Evolutionary conservation across 768 basidiomycete species (phyloP).

Genomic region (Cystobasidium onofrii): DNA sequence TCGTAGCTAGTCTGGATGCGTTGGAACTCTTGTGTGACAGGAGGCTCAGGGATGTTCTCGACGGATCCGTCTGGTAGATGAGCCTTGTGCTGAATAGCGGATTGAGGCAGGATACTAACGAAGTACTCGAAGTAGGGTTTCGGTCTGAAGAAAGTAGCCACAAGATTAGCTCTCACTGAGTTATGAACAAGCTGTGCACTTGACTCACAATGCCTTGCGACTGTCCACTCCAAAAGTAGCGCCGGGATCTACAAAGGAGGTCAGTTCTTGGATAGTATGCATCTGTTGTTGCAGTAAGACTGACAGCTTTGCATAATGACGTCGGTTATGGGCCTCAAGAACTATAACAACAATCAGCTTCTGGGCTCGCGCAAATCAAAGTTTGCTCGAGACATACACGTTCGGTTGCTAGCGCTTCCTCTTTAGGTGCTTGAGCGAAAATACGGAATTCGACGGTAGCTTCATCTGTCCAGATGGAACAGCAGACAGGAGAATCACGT

Average conservation of each 20-base stretch:
- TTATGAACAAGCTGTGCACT: background rate
- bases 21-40: background rate
- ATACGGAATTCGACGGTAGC: conserved; percentile 1
- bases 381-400: background rate
- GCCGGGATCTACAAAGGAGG: background rate
- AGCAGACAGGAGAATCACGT: background rate
- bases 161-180: background rate
- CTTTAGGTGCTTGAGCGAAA: conserved; percentile 1
- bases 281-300: background rate
- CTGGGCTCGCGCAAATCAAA: background rate
- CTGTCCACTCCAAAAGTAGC: background rate
- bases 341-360: background rate
- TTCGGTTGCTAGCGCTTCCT: background rate
- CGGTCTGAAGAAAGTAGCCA: background rate
- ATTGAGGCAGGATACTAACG: background rate
- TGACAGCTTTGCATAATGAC: conserved; percentile 8
- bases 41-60: background rate
- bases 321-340: background rate
- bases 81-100: background rate
- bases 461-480: background rate
- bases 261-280: background rate
- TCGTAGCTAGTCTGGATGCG: background rate
- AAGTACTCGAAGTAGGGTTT: conserved; percentile 9
- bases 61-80: background rate
- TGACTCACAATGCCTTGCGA: background rate